phyloP scores from a whole-genome alignment of 768 basidiomycete species.

The Tricholoma flavovirens region DNA sequence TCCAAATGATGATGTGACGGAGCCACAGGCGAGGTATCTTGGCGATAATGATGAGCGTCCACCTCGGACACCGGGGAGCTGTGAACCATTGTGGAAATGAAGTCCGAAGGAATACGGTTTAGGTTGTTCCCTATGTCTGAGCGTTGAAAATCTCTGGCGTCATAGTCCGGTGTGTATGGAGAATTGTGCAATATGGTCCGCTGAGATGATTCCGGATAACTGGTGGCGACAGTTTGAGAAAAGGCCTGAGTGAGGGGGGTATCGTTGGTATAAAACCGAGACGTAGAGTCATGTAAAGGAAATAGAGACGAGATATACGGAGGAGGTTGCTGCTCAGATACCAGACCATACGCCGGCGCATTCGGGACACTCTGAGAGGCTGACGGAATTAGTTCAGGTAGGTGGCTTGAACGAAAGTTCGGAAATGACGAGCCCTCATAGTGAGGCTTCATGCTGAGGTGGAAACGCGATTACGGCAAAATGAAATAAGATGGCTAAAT shows the following conservation, averaged over 20 bases:
- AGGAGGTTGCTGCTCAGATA: neutral
- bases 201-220: conserved; percentile 19
- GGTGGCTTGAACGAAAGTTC: neutral
- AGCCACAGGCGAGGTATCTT: neutral
- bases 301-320: neutral
- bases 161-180: neutral
- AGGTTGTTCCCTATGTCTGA: neutral
- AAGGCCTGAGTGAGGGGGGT: neutral
- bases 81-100: neutral
- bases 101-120: neutral
- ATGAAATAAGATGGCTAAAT: neutral
- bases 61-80: neutral
- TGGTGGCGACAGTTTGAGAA: neutral
- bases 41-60: neutral
- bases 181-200: conserved; percentile 9
- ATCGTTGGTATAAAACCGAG: neutral
- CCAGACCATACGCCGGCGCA: neutral
- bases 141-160: neutral
- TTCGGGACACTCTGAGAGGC: neutral
- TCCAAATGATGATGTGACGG: neutral
- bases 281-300: neutral
- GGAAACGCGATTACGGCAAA: neutral
- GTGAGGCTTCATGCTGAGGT: neutral
- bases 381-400: neutral
- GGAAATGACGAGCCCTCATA: neutral